phyloP scores from a whole-genome alignment of 441 rosid species.

The Eutrema salsugineum region DNA sequence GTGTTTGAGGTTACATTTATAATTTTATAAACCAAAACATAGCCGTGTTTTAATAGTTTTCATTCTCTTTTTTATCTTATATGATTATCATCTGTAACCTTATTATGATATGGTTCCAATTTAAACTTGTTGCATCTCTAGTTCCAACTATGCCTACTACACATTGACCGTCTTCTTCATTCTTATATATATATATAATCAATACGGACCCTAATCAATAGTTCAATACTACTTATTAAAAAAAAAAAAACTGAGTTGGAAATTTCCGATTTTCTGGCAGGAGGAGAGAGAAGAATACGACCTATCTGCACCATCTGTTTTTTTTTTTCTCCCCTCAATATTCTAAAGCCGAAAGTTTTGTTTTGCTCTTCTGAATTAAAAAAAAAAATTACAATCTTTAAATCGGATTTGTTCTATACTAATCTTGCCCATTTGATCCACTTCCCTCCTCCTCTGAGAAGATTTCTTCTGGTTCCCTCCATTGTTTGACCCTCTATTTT shows the following conservation, averaged over 20 bases:
- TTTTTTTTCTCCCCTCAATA: neutral
- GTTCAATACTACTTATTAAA: too few species aligned
- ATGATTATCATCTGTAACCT: neutral
- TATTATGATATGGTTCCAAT: neutral
- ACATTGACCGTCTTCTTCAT: constrained; percentile 5
- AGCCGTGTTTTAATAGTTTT: neutral
- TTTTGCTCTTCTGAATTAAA: constrained; percentile 1
- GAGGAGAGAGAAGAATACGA: constrained; percentile 14
- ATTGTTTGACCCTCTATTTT: constrained; percentile 17
- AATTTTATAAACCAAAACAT: neutral
- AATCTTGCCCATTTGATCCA: constrained; percentile 15
- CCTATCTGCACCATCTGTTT: constrained; percentile 29
- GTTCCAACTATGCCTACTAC: neutral
- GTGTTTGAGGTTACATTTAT: neutral
- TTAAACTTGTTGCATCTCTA: too few species aligned
- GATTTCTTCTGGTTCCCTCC: constrained; percentile 13
- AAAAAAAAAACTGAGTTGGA: constrained; percentile 8
- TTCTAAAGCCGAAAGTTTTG: constrained; percentile 11
- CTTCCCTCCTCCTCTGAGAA: constrained; percentile 16
- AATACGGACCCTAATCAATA: too few species aligned
- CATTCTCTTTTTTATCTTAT: neutral
- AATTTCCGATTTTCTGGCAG: neutral
- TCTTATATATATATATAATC: neutral
- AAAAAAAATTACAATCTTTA: neutral
- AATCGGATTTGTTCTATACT: constrained; percentile 6